Evolutionary conservation across 371 early-diverging fungal species (phyloP).

Genomic region (Nematocida major): DNA sequence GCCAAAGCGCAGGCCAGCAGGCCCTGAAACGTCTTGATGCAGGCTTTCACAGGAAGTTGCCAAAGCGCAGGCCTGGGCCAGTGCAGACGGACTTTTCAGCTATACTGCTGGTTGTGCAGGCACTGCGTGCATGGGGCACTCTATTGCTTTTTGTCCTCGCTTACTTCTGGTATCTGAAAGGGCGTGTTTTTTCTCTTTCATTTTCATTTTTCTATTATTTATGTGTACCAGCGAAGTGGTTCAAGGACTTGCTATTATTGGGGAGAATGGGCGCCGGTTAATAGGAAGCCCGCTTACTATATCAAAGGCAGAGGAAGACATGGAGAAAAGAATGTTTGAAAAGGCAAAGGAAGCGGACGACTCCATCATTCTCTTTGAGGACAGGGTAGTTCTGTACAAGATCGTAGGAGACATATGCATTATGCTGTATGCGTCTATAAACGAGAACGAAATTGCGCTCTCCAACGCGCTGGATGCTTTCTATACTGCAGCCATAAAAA

Average conservation of each 20-base stretch:
- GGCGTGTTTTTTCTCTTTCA: not conserved
- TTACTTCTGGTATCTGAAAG: no score
- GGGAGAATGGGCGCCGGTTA: conserved; percentile 31
- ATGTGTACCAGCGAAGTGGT: conserved; percentile 18
- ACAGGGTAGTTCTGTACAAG: conserved; percentile 54
- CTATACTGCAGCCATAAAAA: conserved; percentile 32
- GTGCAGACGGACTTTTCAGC: no score
- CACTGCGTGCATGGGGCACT: not conserved
- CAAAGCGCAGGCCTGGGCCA: no score
- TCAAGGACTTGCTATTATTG: conserved; percentile 31
- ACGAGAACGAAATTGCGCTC: conserved; percentile 62
- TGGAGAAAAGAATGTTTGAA: conserved; percentile 28
- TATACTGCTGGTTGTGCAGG: no score
- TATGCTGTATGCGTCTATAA: conserved; percentile 48
- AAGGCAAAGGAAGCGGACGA: conserved; percentile 45
- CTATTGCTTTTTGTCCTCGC: not conserved
- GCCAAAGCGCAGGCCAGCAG: no score
- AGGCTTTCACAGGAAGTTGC: no score
- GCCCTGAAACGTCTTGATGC: no score
- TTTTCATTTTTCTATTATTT: not conserved
- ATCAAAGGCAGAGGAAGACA: not conserved
- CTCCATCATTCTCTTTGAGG: conserved; percentile 37
- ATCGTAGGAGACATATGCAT: conserved; percentile 54
- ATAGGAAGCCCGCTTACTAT: conserved; percentile 25
- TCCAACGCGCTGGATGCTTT: conserved; percentile 59